These are phyloP conservation scores for Phlebiopsis flavidoalba DNA, from an alignment of 768 basidiomycete genomes.

Conservation along the genomic window DNA sequence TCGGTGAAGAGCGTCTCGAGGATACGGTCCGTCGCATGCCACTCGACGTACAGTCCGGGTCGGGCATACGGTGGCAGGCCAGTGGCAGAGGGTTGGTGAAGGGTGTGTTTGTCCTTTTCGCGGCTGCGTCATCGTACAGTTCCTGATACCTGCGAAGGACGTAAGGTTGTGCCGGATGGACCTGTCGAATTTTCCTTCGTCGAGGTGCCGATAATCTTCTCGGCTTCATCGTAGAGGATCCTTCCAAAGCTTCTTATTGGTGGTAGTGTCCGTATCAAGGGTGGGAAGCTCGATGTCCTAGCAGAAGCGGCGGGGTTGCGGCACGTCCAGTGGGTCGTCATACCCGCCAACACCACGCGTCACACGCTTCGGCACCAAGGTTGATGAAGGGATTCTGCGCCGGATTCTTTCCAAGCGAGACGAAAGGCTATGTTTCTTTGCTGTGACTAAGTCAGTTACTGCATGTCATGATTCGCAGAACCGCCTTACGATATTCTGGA, in stretches of 20 bases:
- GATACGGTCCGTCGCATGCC: constrained; percentile 17
- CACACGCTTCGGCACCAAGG: constrained; percentile 18
- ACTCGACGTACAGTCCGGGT: constrained; percentile 18
- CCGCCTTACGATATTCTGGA: constrained; percentile 2
- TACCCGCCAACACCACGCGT: constrained; percentile 23
- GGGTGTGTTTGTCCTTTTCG: not conserved
- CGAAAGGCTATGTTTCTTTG: not conserved
- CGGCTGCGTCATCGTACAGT: not conserved
- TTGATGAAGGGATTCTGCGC: constrained; percentile 16
- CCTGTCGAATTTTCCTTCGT: constrained; percentile 13
- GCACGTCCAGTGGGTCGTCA: constrained; percentile 23
- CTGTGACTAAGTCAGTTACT: not conserved
- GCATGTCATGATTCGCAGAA: too few relatives aligned
- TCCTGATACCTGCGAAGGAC: constrained; percentile 16
- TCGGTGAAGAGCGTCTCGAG: constrained; percentile 11
- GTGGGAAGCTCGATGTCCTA: constrained; percentile 12
- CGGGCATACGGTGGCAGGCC: constrained; percentile 17
- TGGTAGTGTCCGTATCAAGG: constrained; percentile 1
- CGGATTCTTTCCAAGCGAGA: constrained; percentile 6
- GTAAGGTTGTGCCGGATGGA: constrained; percentile 22
- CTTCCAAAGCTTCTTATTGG: constrained; percentile 10
- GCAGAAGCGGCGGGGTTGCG: constrained; percentile 16
- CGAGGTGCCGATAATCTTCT: constrained; percentile 16
- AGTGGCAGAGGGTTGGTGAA: constrained; percentile 18
- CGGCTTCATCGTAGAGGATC: constrained; percentile 16